phyloP scores from a whole-genome alignment of 2,329 filamentous ascomycete genomes.

The Calonectria pteridis region DNA sequence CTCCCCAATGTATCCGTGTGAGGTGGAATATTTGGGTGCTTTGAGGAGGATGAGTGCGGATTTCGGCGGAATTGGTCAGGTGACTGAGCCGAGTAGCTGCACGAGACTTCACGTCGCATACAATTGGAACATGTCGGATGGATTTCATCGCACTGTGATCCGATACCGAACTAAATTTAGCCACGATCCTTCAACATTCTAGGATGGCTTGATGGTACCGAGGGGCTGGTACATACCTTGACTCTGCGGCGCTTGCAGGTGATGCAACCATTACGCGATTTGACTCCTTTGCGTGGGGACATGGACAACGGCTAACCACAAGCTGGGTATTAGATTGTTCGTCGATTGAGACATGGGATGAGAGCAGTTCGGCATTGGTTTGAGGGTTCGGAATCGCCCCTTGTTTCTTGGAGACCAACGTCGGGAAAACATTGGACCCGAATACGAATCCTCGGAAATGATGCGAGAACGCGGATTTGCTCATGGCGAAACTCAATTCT shows the following conservation, averaged over 20 bases:
- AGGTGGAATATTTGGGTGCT: too few relatives aligned
- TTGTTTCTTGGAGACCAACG: background rate
- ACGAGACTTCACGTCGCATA: background rate
- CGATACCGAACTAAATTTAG: background rate
- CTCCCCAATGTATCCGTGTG: background rate
- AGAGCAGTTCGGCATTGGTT: background rate
- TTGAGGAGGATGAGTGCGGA: background rate
- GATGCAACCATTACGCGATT: constrained; percentile 48
- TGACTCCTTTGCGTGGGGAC: constrained; percentile 47
- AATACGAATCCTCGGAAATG: background rate
- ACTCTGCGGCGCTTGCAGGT: constrained; percentile 51
- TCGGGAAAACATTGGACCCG: background rate
- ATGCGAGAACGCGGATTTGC: background rate
- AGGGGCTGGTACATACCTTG: constrained; percentile 42
- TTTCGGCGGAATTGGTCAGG: background rate
- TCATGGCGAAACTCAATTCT: background rate
- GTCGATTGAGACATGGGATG: background rate
- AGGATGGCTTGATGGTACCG: background rate
- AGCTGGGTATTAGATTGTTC: background rate
- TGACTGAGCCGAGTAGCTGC: background rate
- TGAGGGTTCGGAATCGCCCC: background rate
- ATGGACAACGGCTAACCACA: constrained; percentile 17
- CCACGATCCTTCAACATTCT: background rate
- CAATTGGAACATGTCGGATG: background rate
- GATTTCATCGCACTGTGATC: background rate